Conservation (phyloP, 805 yeast species). For the Zygosaccharomyces bailii region DNA sequence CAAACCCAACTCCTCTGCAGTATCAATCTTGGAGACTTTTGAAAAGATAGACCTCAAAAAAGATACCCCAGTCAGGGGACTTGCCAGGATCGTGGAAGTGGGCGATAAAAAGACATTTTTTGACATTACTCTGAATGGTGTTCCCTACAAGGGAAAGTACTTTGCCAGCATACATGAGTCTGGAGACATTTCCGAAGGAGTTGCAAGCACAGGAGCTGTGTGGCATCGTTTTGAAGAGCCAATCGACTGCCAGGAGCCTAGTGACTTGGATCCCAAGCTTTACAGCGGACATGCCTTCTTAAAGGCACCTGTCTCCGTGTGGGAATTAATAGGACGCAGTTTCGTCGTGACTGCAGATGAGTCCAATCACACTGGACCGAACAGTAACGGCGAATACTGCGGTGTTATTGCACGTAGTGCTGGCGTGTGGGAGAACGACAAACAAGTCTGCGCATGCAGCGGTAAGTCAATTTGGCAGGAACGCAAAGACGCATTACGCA, state of each 20-base stretch:
- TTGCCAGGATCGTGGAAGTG: slow-evolving; percentile 78
- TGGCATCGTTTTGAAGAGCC: slow-evolving; percentile 39
- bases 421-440: slow-evolving; percentile 95
- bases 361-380: slow-evolving; percentile 16
- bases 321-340: slow-evolving; percentile 67
- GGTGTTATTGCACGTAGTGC: slow-evolving; percentile 97
- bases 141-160: slow-evolving; percentile 56
- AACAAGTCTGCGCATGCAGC: slow-evolving; percentile 87
- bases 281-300: slow-evolving; percentile 47
- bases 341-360: slow-evolving; percentile 36
- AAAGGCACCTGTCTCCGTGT: slow-evolving; percentile 44
- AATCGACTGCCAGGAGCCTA: slow-evolving; percentile 35
- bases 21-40: slow-evolving; percentile 78
- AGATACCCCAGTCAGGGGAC: slow-evolving; percentile 70
- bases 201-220: slow-evolving; percentile 57
- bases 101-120: slow-evolving; percentile 52
- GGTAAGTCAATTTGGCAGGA: slow-evolving; percentile 98
- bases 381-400: slow-evolving; percentile 45
- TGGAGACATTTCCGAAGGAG: slow-evolving; percentile 77
- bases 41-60: slow-evolving; percentile 36
- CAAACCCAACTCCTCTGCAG: slow-evolving; percentile 82
- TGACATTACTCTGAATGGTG: slow-evolving; percentile 76
- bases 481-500: slow-evolving; percentile 62
- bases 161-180: slow-evolving; percentile 62
- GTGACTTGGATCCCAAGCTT: slow-evolving; percentile 32